phyloP scores from a whole-genome alignment of 306 rosid species.

The Quercus aquifolioides region DNA sequence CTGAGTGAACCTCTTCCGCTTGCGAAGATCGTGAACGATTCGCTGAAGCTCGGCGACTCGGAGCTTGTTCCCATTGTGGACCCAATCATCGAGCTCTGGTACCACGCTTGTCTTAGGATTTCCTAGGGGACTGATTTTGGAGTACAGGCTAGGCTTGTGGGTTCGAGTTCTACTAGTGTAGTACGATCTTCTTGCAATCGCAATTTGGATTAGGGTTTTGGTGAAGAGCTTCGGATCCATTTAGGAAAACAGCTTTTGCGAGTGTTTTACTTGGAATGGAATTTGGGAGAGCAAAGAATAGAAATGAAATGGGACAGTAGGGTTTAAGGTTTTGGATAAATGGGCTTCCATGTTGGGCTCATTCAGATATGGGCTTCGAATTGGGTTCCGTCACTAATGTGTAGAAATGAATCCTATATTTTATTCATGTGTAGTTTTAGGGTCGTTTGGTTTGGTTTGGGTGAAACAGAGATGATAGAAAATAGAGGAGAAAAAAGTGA shows the following conservation, averaged over 20 bases:
- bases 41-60: conserved; percentile 71
- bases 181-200: conserved; percentile 42
- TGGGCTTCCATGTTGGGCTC: neutral
- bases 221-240: conserved; percentile 50
- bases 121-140: conserved; percentile 75
- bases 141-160: conserved; percentile 54
- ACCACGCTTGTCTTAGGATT: conserved; percentile 35
- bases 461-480: too few species aligned
- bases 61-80: conserved; percentile 61
- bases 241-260: neutral
- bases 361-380: neutral
- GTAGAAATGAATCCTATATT: too few species aligned
- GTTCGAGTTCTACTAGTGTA: conserved; percentile 45
- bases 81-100: conserved; percentile 75
- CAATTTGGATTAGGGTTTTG: conserved; percentile 29
- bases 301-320: neutral
- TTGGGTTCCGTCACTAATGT: too few species aligned
- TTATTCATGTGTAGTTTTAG: too few species aligned
- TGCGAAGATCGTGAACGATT: conserved; percentile 78
- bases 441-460: too few species aligned
- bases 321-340: neutral
- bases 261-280: too few species aligned
- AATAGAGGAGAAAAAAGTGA: too few species aligned
- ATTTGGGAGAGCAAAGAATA: neutral
- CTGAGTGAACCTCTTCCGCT: conserved; percentile 68